phyloP scores from a whole-genome alignment of 2,329 filamentous ascomycete species.

The Pyricularia sp. region DNA sequence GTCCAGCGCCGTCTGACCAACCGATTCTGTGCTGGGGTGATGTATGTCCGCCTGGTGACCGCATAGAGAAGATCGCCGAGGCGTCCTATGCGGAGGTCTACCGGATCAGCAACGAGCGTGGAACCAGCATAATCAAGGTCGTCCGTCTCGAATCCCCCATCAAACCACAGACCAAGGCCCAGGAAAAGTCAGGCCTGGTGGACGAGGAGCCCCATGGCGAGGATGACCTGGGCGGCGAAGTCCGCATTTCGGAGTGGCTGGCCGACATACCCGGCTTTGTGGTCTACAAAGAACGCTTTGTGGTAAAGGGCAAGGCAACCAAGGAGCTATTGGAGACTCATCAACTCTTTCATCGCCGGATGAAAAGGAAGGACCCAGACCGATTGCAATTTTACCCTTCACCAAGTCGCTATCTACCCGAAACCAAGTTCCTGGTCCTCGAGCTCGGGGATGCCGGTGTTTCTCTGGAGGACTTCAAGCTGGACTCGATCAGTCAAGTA shows the following conservation, averaged over 20 bases:
- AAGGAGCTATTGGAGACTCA: constrained; percentile 49
- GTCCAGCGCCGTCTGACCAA: constrained; percentile 14
- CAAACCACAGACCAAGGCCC: constrained; percentile 46
- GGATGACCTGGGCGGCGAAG: constrained; percentile 46
- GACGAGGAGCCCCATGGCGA: constrained; percentile 50
- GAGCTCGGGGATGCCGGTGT: constrained; percentile 54
- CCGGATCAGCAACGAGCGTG: constrained; percentile 47
- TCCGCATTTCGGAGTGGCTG: constrained; percentile 54
- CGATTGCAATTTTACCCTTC: constrained; percentile 53
- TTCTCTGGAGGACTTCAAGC: constrained; percentile 48
- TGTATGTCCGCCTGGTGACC: constrained; percentile 41
- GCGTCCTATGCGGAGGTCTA: constrained; percentile 60
- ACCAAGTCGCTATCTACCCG: constrained; percentile 48
- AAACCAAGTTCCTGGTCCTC: constrained; percentile 50
- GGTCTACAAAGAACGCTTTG: constrained; percentile 54
- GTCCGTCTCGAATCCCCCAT: constrained; percentile 51
- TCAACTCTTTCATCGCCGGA: constrained; percentile 42
- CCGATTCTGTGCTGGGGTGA: constrained; percentile 46
- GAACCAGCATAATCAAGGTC: constrained; percentile 56
- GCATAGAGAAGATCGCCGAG: constrained; percentile 55
- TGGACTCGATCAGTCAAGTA: constrained; percentile 38
- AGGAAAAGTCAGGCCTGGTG: constrained; percentile 42
- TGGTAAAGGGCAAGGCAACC: constrained; percentile 47
- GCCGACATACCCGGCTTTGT: constrained; percentile 57
- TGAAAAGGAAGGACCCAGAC: constrained; percentile 45